Evolutionary conservation across 805 yeast genomes (phyloP).

Genomic region (Ogataea zsoltii): DNA sequence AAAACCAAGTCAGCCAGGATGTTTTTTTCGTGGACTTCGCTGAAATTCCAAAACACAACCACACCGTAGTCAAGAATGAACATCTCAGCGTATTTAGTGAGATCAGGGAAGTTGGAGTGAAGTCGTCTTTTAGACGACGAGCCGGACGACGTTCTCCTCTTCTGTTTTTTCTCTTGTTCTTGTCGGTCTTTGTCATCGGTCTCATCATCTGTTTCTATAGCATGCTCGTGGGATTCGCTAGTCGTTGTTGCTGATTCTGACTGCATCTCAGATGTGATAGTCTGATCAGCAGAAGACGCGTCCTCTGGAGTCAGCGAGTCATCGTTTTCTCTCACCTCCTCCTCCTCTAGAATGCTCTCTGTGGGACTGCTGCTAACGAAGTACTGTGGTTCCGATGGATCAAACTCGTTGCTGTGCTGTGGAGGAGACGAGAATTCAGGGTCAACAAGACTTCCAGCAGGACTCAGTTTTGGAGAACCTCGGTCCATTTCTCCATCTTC

Average conservation of each 20-base stretch:
- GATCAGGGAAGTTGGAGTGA: constrained; percentile 38
- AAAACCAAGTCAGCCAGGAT: constrained; percentile 88
- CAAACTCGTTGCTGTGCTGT: constrained; percentile 56
- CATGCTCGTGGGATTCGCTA: constrained; percentile 2
- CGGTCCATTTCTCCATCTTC: constrained; percentile 46
- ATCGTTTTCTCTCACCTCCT: constrained; percentile 9
- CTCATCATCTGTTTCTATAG: constrained; percentile 3
- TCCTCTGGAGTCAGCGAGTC: background rate
- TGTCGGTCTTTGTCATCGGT: background rate
- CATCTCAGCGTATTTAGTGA: constrained; percentile 76
- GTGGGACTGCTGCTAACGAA: constrained; percentile 53
- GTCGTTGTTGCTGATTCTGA: constrained; percentile 2
- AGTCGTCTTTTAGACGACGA: constrained; percentile 18
- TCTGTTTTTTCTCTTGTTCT: background rate
- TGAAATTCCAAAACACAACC: constrained; percentile 97
- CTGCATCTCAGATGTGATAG: constrained; percentile 1
- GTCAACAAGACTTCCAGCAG: constrained; percentile 21
- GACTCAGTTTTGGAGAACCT: constrained; percentile 24
- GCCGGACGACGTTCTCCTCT: constrained; percentile 15
- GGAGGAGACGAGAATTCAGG: constrained; percentile 33
- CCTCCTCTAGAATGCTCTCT: constrained; percentile 31
- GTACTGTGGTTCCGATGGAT: constrained; percentile 91
- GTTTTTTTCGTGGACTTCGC: constrained; percentile 90
- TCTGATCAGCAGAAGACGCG: background rate
- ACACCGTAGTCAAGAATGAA: constrained; percentile 91